Percentiles rank a stretch among this genome's conserved stretches.
Evolutionary conservation across 2,329 filamentous ascomycete species (phyloP).

Genomic region (Balansia obtecta): DNA sequence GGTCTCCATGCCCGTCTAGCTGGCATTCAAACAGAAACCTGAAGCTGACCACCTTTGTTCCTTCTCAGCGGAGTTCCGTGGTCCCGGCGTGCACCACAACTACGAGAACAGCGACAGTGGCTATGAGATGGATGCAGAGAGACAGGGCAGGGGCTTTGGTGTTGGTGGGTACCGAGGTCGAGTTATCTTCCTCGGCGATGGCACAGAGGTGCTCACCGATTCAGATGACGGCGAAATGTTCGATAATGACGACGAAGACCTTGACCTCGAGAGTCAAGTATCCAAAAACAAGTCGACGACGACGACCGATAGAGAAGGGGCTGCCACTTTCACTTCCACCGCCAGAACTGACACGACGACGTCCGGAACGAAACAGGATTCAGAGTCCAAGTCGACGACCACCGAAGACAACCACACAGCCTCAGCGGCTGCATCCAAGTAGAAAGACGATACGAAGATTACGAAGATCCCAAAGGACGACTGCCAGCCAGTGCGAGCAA

Average conservation of each 20-base stretch:
- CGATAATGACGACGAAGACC: conserved; percentile 73
- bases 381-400: conserved; percentile 8
- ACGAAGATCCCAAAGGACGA: conserved; percentile 13
- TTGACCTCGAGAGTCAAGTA: conserved; percentile 75
- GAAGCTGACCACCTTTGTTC: conserved; percentile 15
- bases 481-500: conserved; percentile 18
- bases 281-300: conserved; percentile 38
- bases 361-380: conserved; percentile 7
- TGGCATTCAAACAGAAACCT: conserved; percentile 1
- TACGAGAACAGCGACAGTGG: conserved; percentile 70
- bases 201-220: conserved; percentile 82
- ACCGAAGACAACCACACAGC: neutral
- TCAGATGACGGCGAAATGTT: conserved; percentile 90
- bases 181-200: conserved; percentile 91
- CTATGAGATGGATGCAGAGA: conserved; percentile 63
- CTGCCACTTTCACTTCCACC: conserved; percentile 1
- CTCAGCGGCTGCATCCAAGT: conserved; percentile 1
- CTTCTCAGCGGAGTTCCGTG: conserved; percentile 64
- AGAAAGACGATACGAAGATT: conserved; percentile 14
- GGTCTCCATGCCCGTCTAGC: conserved; percentile 8
- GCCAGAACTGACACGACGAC: conserved; percentile 10
- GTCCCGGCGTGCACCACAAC: conserved; percentile 69
- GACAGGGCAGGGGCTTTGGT: conserved; percentile 49
- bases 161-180: conserved; percentile 64
- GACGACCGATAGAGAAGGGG: conserved; percentile 14